Conservation (phyloP, 2,329 filamentous ascomycete species). For the Arthrobotrys sphaeroides region DNA sequence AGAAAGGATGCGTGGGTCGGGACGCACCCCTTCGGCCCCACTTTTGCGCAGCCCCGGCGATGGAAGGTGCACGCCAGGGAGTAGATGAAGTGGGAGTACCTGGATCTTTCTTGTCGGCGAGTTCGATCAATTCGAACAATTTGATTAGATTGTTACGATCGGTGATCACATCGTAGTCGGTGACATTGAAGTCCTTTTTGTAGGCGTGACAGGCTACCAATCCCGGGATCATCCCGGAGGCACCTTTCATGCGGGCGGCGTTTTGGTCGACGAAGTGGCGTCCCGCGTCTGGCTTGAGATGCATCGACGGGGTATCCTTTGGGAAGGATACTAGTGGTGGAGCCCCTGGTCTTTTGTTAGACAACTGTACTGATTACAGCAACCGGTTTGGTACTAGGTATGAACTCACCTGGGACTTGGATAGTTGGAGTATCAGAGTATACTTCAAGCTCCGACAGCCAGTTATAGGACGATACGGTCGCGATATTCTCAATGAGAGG, state of each 20-base stretch:
- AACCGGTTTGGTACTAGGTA: background rate
- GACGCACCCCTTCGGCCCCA: background rate
- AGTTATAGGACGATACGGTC: slow-evolving; percentile 32
- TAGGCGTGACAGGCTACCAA: slow-evolving; percentile 31
- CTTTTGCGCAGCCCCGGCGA: background rate
- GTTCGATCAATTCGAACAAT: slow-evolving; percentile 18
- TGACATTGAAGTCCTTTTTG: slow-evolving; percentile 11
- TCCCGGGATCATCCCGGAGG: slow-evolving; percentile 16
- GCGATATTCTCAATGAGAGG: slow-evolving; percentile 1
- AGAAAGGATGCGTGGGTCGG: background rate
- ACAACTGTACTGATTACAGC: too few species aligned
- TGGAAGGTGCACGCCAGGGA: background rate
- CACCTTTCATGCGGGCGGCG: slow-evolving; percentile 28
- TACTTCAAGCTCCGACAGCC: slow-evolving; percentile 3
- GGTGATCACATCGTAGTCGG: slow-evolving; percentile 39
- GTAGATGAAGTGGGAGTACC: background rate
- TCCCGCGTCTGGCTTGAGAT: slow-evolving; percentile 6
- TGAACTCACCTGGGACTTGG: slow-evolving; percentile 31
- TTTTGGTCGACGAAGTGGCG: slow-evolving; percentile 42
- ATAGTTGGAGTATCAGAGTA: background rate
- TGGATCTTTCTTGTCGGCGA: background rate
- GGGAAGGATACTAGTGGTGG: slow-evolving; percentile 22
- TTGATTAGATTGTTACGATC: slow-evolving; percentile 44
- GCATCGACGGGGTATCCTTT: background rate
- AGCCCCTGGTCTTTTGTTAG: background rate